A percentile compares a stretch with the other conserved stretches of the same genome.
Conservation (phyloP, 2,329 filamentous ascomycete genomes). For the Ceratocystis cubensis region DNA sequence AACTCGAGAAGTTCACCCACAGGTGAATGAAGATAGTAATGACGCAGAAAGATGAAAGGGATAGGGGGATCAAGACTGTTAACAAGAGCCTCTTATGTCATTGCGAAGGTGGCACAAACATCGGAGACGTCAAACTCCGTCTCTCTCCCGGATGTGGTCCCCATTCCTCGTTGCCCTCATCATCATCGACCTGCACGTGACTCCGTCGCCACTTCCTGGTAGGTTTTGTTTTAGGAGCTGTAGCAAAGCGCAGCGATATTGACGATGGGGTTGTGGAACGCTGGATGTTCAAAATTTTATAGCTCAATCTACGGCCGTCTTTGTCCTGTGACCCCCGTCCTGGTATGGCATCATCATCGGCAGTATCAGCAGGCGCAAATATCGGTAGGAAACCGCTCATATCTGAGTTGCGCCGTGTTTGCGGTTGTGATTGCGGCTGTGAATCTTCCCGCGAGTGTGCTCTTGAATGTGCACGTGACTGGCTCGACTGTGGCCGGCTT, state of each 20-base stretch:
- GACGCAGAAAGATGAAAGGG: neutral
- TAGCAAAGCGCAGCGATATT: conserved; percentile 18
- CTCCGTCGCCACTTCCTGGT: conserved; percentile 7
- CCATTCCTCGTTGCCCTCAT: conserved; percentile 15
- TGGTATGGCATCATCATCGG: conserved; percentile 7
- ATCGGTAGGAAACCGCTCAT: conserved; percentile 17
- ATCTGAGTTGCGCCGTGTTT: conserved; percentile 10
- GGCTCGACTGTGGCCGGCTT: neutral
- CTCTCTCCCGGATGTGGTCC: conserved; percentile 17
- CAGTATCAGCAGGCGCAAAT: conserved; percentile 16
- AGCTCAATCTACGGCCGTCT: conserved; percentile 17
- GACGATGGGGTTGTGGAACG: conserved; percentile 18
- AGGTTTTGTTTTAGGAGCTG: conserved; percentile 13
- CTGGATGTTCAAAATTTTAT: conserved; percentile 18
- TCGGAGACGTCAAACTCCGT: conserved; percentile 11
- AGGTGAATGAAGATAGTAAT: neutral
- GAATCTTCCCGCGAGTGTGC: neutral
- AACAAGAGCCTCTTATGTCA: neutral
- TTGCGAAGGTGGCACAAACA: neutral
- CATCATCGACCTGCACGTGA: neutral
- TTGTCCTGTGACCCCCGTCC: conserved; percentile 1
- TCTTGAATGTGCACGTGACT: neutral
- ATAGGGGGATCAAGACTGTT: neutral
- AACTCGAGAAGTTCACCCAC: neutral
- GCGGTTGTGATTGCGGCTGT: neutral